Evolutionary conservation across 345 rosid species (phyloP).

Genomic region (Linum tenue): DNA sequence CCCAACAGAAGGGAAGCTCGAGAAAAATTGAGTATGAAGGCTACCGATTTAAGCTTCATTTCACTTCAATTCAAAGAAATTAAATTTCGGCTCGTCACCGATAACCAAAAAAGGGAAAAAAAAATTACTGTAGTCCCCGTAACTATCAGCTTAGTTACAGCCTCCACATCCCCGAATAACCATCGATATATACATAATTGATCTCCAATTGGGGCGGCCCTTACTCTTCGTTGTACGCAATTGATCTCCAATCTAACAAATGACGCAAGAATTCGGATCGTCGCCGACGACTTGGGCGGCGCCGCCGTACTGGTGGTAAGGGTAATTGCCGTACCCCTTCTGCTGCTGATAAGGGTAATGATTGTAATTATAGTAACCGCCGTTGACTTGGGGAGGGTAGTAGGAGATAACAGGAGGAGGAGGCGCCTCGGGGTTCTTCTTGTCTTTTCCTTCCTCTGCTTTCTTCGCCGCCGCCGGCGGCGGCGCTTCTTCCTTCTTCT

Average conservation of each 20-base stretch:
- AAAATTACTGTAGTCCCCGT: too few relatives aligned
- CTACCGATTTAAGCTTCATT: too few relatives aligned
- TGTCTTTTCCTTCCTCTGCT: slow-evolving; percentile 18
- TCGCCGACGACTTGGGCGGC: slow-evolving; percentile 23
- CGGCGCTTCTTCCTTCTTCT: slow-evolving; percentile 3
- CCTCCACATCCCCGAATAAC: too few relatives aligned
- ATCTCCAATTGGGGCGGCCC: background rate
- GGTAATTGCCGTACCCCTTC: slow-evolving; percentile 5
- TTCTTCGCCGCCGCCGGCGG: background rate
- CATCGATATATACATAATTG: background rate
- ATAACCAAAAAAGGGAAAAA: too few relatives aligned
- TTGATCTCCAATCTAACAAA: slow-evolving; percentile 9
- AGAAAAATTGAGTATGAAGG: background rate
- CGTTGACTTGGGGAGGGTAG: background rate
- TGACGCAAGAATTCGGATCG: slow-evolving; percentile 34
- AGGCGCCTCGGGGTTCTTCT: background rate
- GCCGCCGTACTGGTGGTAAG: background rate
- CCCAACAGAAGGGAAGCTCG: background rate
- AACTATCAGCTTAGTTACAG: too few relatives aligned
- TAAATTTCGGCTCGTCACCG: too few relatives aligned
- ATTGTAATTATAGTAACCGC: background rate
- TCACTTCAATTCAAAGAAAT: too few relatives aligned
- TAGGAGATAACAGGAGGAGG: background rate
- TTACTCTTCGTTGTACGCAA: too few relatives aligned
- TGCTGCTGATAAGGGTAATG: slow-evolving; percentile 10